Percentiles rank a stretch among this genome's conserved stretches.
Conservation (phyloP, 83 land plant genomes). For the Picea abies region DNA sequence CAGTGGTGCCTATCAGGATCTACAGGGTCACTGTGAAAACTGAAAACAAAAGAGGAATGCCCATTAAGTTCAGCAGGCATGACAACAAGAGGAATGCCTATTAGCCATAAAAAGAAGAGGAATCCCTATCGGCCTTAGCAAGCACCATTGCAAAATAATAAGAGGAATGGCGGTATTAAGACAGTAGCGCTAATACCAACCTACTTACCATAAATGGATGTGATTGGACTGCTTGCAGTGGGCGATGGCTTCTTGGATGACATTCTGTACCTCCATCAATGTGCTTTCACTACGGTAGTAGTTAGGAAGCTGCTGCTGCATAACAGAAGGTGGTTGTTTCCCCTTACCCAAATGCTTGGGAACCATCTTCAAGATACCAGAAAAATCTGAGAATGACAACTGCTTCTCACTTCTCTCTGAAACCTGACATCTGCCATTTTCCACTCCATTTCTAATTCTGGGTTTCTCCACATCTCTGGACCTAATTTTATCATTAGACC, state of each 20-base stretch:
- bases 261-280: constrained; percentile 71
- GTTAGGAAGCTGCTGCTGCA: not conserved
- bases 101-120: no score
- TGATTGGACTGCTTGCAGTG: constrained; percentile 58
- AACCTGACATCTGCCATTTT: not conserved
- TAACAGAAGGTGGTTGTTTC: constrained; percentile 12
- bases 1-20: no score
- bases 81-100: no score
- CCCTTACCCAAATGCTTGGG: constrained; percentile 30
- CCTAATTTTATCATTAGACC: constrained; percentile 29
- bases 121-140: no score
- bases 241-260: constrained; percentile 73
- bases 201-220: not conserved
- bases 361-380: constrained; percentile 19
- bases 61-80: no score
- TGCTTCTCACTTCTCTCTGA: not conserved
- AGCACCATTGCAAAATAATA: no score
- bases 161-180: no score
- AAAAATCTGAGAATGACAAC: not conserved
- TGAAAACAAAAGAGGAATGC: no score
- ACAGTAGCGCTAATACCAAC: not conserved
- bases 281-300: not conserved
- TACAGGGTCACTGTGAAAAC: no score
- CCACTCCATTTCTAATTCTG: not conserved
- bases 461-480: not conserved